A percentile compares a stretch with the other conserved stretches of the same genome.
These are phyloP conservation scores for Annulohypoxylon bovei DNA, from an alignment of 495 filamentous ascomycete genomes.

Conservation along the genomic window DNA sequence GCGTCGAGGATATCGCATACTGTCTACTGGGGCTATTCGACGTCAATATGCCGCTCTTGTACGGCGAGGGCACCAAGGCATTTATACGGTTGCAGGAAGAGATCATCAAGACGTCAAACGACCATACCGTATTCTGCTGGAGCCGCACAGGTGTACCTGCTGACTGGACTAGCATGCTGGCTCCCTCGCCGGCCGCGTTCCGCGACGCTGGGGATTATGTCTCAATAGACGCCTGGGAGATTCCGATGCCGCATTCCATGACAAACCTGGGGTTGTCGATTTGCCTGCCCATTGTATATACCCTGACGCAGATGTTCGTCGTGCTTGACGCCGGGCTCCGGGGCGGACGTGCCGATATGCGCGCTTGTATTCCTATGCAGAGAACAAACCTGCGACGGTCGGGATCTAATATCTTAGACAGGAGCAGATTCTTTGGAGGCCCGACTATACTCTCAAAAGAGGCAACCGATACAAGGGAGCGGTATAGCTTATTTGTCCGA, in stretches of 20 bases:
- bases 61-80: conserved; percentile 46
- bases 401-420: conserved; percentile 21
- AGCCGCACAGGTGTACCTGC: background rate
- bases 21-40: conserved; percentile 47
- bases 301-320: conserved; percentile 19
- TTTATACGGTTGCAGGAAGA: conserved; percentile 46
- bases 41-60: conserved; percentile 45
- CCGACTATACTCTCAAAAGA: conserved; percentile 16
- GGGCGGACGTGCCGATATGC: background rate
- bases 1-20: conserved; percentile 46
- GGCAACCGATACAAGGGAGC: conserved; percentile 26
- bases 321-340: conserved; percentile 13
- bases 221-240: conserved; percentile 6
- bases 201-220: conserved; percentile 8
- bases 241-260: conserved; percentile 19
- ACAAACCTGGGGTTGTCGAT: conserved; percentile 29
- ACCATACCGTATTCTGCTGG: conserved; percentile 44
- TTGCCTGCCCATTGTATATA: conserved; percentile 18
- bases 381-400: conserved; percentile 18
- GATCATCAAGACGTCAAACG: conserved; percentile 38
- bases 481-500: conserved; percentile 21
- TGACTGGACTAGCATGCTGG: conserved; percentile 27
- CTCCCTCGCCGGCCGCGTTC: conserved; percentile 17
- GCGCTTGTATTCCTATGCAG: conserved; percentile 23
- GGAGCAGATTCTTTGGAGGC: background rate